Evolutionary conservation across 208 protist species (phyloP).

Genomic region (Dictyostelium gargantuum): DNA sequence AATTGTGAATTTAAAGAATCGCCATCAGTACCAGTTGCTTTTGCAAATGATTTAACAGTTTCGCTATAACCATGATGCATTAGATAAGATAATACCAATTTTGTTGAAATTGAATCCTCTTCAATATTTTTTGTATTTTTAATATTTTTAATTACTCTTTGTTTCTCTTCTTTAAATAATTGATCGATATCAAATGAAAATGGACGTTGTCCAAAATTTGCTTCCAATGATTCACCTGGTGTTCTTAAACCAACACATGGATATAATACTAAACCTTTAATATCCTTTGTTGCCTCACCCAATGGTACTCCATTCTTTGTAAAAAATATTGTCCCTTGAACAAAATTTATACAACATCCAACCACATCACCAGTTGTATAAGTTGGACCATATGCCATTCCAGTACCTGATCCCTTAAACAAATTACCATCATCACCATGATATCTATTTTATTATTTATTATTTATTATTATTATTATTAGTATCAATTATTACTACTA

Average conservation of each 20-base stretch:
- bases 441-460: background rate
- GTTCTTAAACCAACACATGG: constrained; percentile 46
- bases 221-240: constrained; percentile 13
- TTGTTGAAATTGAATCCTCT: constrained; percentile 17
- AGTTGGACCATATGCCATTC: constrained; percentile 31
- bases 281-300: constrained; percentile 8
- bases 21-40: background rate
- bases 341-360: constrained; percentile 59
- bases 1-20: constrained; percentile 19
- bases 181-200: constrained; percentile 48
- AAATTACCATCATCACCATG: constrained; percentile 64
- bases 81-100: constrained; percentile 33
- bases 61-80: constrained; percentile 54
- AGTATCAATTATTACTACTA: too few species aligned
- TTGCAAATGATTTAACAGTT: constrained; percentile 52
- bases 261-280: constrained; percentile 17
- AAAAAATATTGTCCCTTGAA: constrained; percentile 40
- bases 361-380: constrained; percentile 44
- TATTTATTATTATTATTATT: too few species aligned
- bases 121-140: background rate
- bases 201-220: constrained; percentile 47
- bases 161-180: constrained; percentile 53
- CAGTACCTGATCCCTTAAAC: constrained; percentile 37
- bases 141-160: constrained; percentile 4
- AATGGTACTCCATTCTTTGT: constrained; percentile 65